These are phyloP conservation scores for Pyrus communis DNA, from an alignment of 306 rosid species.

Conservation along the genomic window DNA sequence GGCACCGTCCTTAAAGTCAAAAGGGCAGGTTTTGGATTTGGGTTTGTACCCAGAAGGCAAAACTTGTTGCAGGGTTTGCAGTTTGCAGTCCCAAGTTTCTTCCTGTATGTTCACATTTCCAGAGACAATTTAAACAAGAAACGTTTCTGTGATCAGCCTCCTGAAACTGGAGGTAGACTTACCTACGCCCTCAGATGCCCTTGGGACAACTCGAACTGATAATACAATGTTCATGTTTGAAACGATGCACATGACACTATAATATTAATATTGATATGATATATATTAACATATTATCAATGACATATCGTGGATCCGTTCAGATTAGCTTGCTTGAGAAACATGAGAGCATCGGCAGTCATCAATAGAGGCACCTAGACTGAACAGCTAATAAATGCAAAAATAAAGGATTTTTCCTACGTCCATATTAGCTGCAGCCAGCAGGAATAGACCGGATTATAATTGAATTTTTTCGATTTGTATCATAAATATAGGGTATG, in stretches of 20 bases:
- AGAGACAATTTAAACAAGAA: neutral
- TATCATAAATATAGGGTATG: neutral
- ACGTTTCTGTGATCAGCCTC: neutral
- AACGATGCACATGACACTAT: too few relatives aligned
- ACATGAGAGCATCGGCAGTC: neutral
- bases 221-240: too few relatives aligned
- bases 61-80: neutral
- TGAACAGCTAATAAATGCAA: neutral
- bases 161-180: neutral
- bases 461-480: neutral
- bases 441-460: neutral
- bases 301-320: too few relatives aligned
- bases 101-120: neutral
- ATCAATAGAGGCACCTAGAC: neutral
- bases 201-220: neutral
- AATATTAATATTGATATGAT: too few relatives aligned
- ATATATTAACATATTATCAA: too few relatives aligned
- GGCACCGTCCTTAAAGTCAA: slow-evolving; percentile 12
- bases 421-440: neutral
- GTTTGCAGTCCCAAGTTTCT: neutral
- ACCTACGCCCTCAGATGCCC: neutral
- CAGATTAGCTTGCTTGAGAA: neutral
- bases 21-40: neutral
- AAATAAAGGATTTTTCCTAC: neutral
- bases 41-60: neutral